Evolutionary conservation across 129 eudicot genomes (phyloP).

Genomic region (Centaurea solstitialis): DNA sequence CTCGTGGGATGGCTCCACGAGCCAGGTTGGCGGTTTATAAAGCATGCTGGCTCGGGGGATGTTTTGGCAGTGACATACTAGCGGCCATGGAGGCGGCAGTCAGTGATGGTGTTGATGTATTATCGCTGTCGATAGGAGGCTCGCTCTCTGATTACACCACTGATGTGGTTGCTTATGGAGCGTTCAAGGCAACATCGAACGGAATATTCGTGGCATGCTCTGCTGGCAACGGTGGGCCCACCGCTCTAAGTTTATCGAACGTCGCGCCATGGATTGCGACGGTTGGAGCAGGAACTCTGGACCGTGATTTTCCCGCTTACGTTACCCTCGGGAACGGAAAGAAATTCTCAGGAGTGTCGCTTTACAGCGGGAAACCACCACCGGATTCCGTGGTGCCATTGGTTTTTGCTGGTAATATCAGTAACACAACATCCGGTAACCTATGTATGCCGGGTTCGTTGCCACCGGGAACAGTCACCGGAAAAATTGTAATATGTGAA

Average conservation of each 20-base stretch:
- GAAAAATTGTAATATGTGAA: conserved; percentile 84
- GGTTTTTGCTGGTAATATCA: conserved; percentile 53
- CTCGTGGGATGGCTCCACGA: conserved; percentile 72
- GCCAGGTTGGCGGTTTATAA: conserved; percentile 79
- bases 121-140: conserved; percentile 77
- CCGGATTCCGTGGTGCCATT: conserved; percentile 36
- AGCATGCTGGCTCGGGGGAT: conserved; percentile 75
- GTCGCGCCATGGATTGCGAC: conserved; percentile 91
- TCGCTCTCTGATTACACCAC: conserved; percentile 43
- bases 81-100: conserved; percentile 76
- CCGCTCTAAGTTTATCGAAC: conserved; percentile 49
- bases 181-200: conserved; percentile 54
- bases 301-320: conserved; percentile 72
- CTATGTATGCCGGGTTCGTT: conserved; percentile 58
- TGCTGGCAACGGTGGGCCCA: conserved; percentile 81
- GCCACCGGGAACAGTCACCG: conserved; percentile 43
- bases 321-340: conserved; percentile 63
- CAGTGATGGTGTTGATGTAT: conserved; percentile 60
- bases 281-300: conserved; percentile 79
- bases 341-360: conserved; percentile 54
- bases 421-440: conserved; percentile 38
- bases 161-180: conserved; percentile 60
- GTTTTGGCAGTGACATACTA: conserved; percentile 69
- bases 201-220: conserved; percentile 74
- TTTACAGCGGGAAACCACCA: conserved; percentile 63